Percentiles rank a stretch among this genome's conserved stretches.
Evolutionary conservation across 352 stramenopile species (phyloP).

Genomic region (Globisporangium cystogenes): DNA sequence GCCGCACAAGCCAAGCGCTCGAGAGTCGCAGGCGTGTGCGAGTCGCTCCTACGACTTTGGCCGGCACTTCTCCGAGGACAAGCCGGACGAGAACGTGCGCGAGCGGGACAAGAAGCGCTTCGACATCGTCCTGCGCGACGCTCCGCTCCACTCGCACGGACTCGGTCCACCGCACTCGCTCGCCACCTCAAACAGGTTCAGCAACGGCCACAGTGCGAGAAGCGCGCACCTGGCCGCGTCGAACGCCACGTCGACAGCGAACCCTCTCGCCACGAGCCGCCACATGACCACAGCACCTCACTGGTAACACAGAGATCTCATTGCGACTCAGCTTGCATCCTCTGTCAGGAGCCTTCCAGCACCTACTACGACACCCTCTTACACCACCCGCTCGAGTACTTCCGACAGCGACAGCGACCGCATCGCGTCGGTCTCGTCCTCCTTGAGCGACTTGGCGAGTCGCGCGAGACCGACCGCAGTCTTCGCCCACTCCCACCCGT

Average conservation of each 20-base stretch:
- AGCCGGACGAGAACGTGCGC: not conserved
- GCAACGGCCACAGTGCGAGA: conserved; percentile 10
- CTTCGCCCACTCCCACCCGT: conserved; percentile 23
- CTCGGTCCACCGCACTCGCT: not conserved
- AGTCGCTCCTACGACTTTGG: conserved; percentile 9
- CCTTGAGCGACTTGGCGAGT: conserved; percentile 1
- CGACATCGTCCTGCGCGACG: conserved; percentile 19
- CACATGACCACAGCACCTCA: conserved; percentile 26
- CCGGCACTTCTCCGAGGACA: not conserved
- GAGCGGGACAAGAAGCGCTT: conserved; percentile 11
- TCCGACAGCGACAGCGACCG: not conserved
- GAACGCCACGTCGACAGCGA: conserved; percentile 45
- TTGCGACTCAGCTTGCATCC: conserved; percentile 9
- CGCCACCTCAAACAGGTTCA: too few relatives aligned
- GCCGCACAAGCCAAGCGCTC: not conserved
- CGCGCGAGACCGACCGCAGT: conserved; percentile 13
- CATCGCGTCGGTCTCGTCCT: not conserved
- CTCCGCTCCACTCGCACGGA: not conserved
- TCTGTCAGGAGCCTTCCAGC: conserved; percentile 6
- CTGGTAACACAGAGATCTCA: not conserved
- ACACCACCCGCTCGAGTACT: too few relatives aligned
- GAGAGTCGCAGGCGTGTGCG: not conserved
- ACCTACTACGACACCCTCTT: conserved; percentile 7
- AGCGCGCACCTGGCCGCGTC: conserved; percentile 24
- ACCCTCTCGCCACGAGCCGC: conserved; percentile 39